A percentile compares a stretch with the other conserved stretches of the same genome.
Conservation (phyloP, 805 yeast genomes). For the Suhomyces vadensis region DNA sequence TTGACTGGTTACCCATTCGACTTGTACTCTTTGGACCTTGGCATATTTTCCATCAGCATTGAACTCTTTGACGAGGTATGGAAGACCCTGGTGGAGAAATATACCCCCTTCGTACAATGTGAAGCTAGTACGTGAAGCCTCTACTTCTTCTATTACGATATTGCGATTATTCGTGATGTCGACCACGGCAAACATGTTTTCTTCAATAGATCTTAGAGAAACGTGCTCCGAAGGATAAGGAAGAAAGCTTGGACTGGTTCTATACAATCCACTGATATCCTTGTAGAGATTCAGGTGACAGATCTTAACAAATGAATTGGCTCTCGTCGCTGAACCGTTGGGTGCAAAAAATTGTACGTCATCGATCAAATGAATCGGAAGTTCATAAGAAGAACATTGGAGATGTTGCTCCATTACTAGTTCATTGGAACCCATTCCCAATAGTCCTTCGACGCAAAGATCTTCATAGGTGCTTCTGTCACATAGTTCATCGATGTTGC, state of each 20-base stretch:
- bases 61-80: constrained; percentile 83
- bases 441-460: constrained; percentile 38
- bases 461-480: constrained; percentile 42
- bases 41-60: constrained; percentile 79
- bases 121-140: constrained; percentile 84
- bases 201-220: constrained; percentile 80
- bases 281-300: constrained; percentile 40
- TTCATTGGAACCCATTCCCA: constrained; percentile 34
- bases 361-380: constrained; percentile 55
- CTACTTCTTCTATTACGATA: constrained; percentile 82
- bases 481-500: constrained; percentile 61
- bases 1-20: constrained; percentile 91
- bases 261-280: constrained; percentile 30
- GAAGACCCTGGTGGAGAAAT: constrained; percentile 88
- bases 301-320: constrained; percentile 26
- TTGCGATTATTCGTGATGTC: constrained; percentile 80
- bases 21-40: constrained; percentile 82
- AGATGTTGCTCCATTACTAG: constrained; percentile 74
- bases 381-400: constrained; percentile 92
- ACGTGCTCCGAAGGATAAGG: constrained; percentile 84
- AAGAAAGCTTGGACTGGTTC: constrained; percentile 49
- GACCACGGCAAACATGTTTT: constrained; percentile 81
- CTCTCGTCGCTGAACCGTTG: constrained; percentile 17
- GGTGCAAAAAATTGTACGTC: constrained; percentile 63
- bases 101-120: constrained; percentile 92